Evolutionary conservation across 352 stramenopile genomes (phyloP).

Genomic region (Detonula confervacea): DNA sequence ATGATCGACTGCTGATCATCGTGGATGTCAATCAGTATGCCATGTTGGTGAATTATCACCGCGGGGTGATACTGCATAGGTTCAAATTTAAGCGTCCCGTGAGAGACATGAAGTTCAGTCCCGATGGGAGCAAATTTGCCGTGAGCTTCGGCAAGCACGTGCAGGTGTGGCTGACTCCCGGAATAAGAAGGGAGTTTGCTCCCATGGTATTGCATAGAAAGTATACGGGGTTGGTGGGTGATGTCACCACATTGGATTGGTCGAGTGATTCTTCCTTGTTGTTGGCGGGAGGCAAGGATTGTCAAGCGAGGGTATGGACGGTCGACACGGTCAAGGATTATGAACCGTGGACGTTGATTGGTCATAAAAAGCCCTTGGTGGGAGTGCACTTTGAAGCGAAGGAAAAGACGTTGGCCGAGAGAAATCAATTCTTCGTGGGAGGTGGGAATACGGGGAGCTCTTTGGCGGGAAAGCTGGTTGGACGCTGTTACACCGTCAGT

Average conservation of each 20-base stretch:
- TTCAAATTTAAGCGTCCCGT: slow-evolving; percentile 82
- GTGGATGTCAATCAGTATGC: slow-evolving; percentile 82
- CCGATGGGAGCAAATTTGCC: slow-evolving; percentile 75
- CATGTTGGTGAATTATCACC: slow-evolving; percentile 81
- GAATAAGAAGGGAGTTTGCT: slow-evolving; percentile 78
- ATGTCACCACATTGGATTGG: slow-evolving; percentile 77
- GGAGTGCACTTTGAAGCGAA: slow-evolving; percentile 73
- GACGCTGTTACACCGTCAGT: slow-evolving; percentile 73
- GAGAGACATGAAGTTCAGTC: slow-evolving; percentile 71
- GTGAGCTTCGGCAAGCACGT: slow-evolving; percentile 80
- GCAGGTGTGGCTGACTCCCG: slow-evolving; percentile 81
- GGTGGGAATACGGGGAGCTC: slow-evolving; percentile 54
- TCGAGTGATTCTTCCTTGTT: slow-evolving; percentile 78
- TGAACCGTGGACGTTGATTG: slow-evolving; percentile 75
- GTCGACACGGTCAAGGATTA: slow-evolving; percentile 78
- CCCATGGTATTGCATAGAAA: slow-evolving; percentile 83
- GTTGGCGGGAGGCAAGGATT: slow-evolving; percentile 70
- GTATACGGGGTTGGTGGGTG: slow-evolving; percentile 79
- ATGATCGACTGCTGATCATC: slow-evolving; percentile 73
- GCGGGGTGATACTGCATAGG: slow-evolving; percentile 79
- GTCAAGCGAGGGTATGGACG: slow-evolving; percentile 81
- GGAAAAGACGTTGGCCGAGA: slow-evolving; percentile 37
- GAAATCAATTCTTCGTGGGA: slow-evolving; percentile 61
- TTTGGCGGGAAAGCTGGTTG: slow-evolving; percentile 53
- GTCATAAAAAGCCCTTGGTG: slow-evolving; percentile 78